Evolutionary conservation across 805 yeast genomes (phyloP), one percentile per base, ranked within the genome.

Genomic region (Myxozyma nipponensis): DNA sequence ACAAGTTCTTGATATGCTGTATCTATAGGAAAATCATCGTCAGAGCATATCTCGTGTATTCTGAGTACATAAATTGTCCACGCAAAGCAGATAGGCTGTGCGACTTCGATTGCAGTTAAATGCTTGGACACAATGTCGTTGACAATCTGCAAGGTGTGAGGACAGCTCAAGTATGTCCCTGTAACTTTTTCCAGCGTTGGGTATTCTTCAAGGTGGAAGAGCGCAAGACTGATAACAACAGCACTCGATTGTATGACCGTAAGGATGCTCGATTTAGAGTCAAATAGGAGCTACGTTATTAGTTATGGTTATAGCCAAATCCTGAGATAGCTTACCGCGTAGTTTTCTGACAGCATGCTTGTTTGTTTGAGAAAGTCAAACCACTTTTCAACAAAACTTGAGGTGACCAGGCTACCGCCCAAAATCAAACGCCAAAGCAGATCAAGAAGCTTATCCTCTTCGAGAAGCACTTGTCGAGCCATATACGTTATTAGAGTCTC

Each of bases 1-100:
- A 38, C 18, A 5, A 38, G 5, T 7, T 18, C 26, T 22, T 38
- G 10, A 22, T 38, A 38, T n/a, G 9, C 42, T 9, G 7, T 22
- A 6, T 6, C 42, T 7, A 38, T 54, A 18, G 60, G 53, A 13
- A 37, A 42, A 7, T 44, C 46, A 9, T 47, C 53, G 3, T 24
- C 52, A 21, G 24, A 25, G 4, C 47, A 22, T 13, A 32, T 22
- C 39, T 7, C 28, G 35, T 15, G 38, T 30, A 50, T 24, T 42
- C 55, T 19, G 22, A 40, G 49, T 10, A 22, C 36, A 19, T 41
- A 24, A 4, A 50, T 50, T 10, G 50, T 34, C 54, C 54, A 50
- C 34, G 49, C 30, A 21, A 50, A 53, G 18, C 52, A 26, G 5
- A 50, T 42, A 3, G 54, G 54, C 17, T 49, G 45, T 15, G 54